Evolutionary conservation across 805 yeast species (phyloP), one percentile per base, ranked within the genome.

Genomic region (Zygosaccharomyces bailii): DNA sequence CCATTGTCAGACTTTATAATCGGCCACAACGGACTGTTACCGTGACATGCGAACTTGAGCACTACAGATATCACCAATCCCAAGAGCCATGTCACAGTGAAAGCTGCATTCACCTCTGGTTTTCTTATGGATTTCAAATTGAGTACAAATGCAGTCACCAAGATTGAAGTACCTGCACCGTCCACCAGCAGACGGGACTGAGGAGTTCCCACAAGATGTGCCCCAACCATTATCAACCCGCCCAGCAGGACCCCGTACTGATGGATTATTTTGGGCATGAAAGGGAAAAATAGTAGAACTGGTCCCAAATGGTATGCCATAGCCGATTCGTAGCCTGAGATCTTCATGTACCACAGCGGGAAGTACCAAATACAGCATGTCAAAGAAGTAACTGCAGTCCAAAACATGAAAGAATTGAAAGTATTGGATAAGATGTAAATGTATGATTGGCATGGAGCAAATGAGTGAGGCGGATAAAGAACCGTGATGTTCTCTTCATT

Each of bases 321-420:
- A 2, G 80, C 75, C 0, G 84, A 84, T 67, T 93, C 99, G 62
- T 86, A 90, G 3, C 99, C 99, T 1, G 96, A 85, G 35, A 93
- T 84, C 5, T 97, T 98, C 97, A 93, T 89, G 61, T 85, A 78
- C 99, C 99, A 93, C 50, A 93, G 72, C 8, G 99, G 99, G 74
- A 93, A 93, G 69, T 86, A 87, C 99, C 99, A 93, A 40, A 93
- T 81, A 59, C 93, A 81, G 45, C 93, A 75, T 34, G 88, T 84
- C 47, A 93, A 70, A 0, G 96, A 79, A 2, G 98, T 85, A 34
- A 80, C 51, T 17, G 82, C 81, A 0, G 97, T 74, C 96, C 97
- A 93, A 63, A 86, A 87, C 44, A 87, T 72, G 60, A 79, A 82
- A 3, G 91, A 74, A 60, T 90, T 89, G 57, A 78, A 59, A 11